These are phyloP conservation scores for Carex kokanica DNA, from an alignment of 176 grass and related monocot genomes.

Conservation along the genomic window DNA sequence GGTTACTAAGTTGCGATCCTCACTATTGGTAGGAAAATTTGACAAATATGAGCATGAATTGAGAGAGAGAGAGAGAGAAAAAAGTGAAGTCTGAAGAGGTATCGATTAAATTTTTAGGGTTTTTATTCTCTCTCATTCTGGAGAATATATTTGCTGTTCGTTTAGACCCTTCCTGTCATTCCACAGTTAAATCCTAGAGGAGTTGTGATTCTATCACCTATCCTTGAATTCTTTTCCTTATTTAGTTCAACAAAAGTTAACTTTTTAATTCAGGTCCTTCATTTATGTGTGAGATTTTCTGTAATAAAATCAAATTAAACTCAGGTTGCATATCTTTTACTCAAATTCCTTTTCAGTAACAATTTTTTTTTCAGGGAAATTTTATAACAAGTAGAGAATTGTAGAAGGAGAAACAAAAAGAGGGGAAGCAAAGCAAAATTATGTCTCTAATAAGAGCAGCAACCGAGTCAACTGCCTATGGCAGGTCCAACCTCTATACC, in stretches of 20 bases:
- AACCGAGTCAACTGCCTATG: constrained; percentile 30
- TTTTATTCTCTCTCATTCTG: neutral
- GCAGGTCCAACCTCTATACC: constrained; percentile 45
- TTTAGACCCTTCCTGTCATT: neutral
- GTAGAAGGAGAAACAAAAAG: neutral
- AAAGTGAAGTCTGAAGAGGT: neutral
- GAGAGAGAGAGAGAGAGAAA: neutral
- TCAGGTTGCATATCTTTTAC: neutral
- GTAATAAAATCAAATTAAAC: neutral
- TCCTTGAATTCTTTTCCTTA: neutral
- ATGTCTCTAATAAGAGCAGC: constrained; percentile 44
- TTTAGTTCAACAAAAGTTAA: neutral
- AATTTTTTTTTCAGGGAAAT: neutral
- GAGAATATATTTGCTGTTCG: neutral
- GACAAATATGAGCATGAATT: neutral
- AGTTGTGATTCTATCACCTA: neutral
- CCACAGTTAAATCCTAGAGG: neutral
- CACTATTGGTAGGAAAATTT: neutral
- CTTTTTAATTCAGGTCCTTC: neutral
- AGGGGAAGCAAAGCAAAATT: constrained; percentile 14
- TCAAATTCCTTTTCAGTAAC: neutral
- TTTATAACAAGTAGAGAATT: neutral
- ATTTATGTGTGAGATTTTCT: neutral
- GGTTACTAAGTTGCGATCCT: neutral
- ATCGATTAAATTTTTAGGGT: neutral